Evolutionary conservation across 192 early-diverging fungal species (phyloP).

Genomic region (Dispira simplex): DNA sequence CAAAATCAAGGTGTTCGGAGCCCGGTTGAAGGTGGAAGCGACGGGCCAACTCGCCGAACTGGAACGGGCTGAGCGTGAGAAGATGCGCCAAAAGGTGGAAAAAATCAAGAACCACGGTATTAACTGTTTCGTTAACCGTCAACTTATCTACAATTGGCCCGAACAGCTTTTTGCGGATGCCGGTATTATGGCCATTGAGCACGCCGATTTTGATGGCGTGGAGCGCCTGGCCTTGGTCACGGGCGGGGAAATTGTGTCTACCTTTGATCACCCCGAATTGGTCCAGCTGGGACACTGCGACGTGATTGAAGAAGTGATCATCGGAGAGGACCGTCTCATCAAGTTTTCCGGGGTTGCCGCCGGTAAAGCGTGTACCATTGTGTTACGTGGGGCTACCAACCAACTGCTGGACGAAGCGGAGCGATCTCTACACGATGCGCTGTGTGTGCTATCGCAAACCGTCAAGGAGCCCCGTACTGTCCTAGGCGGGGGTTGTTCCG

Average conservation of each 20-base stretch:
- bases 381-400: conserved; percentile 86
- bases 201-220: conserved; percentile 97
- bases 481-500: conserved; percentile 90
- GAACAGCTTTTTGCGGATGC: conserved; percentile 98
- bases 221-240: conserved; percentile 94
- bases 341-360: conserved; percentile 94
- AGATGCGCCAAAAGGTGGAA: conserved; percentile 98
- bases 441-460: conserved; percentile 90
- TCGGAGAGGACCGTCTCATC: conserved; percentile 96
- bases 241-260: conserved; percentile 96
- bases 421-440: conserved; percentile 91
- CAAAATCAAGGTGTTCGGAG: conserved; percentile 99
- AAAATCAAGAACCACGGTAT: conserved; percentile 96
- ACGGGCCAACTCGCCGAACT: conserved; percentile 96
- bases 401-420: conserved; percentile 97
- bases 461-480: conserved; percentile 87
- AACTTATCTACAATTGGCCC: conserved; percentile 99
- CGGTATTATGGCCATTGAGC: conserved; percentile 92
- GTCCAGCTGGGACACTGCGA: conserved; percentile 91
- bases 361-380: conserved; percentile 95
- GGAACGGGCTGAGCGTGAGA: conserved; percentile 94
- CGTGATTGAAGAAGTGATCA: conserved; percentile 94
- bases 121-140: conserved; percentile 99
- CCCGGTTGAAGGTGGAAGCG: conserved; percentile 87
- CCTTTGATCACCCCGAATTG: conserved; percentile 96